Evolutionary conservation across 2,329 filamentous ascomycete species (phyloP), one percentile per base, ranked within the genome.

Genomic region (Colletotrichum shisoi): DNA sequence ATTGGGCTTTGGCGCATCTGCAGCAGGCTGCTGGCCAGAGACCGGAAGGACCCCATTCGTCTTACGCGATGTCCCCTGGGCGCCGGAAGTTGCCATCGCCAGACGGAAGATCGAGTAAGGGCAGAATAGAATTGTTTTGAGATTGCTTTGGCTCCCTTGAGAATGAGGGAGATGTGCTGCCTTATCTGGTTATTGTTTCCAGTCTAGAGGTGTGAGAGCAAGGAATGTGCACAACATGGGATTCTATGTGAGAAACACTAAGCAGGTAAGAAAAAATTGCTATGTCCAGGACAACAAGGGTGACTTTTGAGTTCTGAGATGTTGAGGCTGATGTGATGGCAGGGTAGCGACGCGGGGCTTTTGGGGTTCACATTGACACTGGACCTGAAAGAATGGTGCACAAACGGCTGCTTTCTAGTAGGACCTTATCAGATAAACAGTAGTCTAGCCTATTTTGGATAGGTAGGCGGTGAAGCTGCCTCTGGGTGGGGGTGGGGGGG

Each of bases 11-110:
- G 78, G 70, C 37, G 79, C 66, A 51, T 82, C 77, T 44, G 76
- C 72, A n/a, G 79, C 73, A 2, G 81, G 80, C 48, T 82, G 80
- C 24, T 80, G 76, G 11, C 79, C 78, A 49, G 81, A 77, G 53
- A 86, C 81, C 49, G 85, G 80, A 40, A 87, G 76, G 11, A 86
- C 79, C 31, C 87, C 86, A 71, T 85, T 87, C 5, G 82, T 70
- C 70, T 81, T 81, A 44, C 77, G 79, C 13, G 63, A 63, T 21
- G 64, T 24, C 42, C 54, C 58, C 15, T 68, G 67, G 39, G 64
- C 52, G 45, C 61, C 49, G 7, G 69, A 48, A 2, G 62, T 59
- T 37, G 68, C 48, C 69, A 71, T 71, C 19, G 34, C 51, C 19
- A 19, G 12, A 37, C 31, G 45, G 15, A 56, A 44, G 27, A 24